Base-by-base conservation (phyloP, 2,329 filamentous ascomycete genomes). In the Fusarium tjaetaba region DNA sequence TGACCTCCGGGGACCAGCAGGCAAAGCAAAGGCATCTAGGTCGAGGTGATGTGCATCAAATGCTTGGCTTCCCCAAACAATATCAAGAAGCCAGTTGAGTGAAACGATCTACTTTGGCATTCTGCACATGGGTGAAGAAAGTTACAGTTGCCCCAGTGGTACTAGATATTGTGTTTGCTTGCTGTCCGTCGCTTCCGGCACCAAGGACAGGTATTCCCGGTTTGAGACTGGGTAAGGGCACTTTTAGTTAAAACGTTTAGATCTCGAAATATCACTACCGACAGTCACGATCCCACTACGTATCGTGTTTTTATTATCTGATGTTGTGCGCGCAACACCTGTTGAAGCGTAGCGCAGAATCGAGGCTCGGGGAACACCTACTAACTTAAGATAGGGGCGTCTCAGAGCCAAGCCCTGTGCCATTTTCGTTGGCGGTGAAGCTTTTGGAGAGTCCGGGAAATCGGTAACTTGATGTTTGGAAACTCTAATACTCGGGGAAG, bases 401-500 rank as follows among this genome's bases (percentile, higher is more conserved):
- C 68, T 60, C 63, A 52, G 26, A 34, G 32, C 59, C 42, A 65
- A 43, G 36, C 61, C 68, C 65, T 71, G 72, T 77, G 60, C 60
- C 65, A 77, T 64, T 61, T 66, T 75, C 57, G 45, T 42, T 53
- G 53, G 66, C 60, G 59, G 65, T 73, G 75, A 60, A 59, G 56
- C 43, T 43, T 46, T 69, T 65, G 46, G 63, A 7, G 61, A 52
- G 53, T 36, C 72, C 61, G 64, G 63, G 52, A 70, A 72, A 63
- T 70, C 71, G 76, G 76, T 75, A 77, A 77, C 59, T 75, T 68
- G 67, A 57, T n/a, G 39, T 52, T 45, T 53, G 26, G 61, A 68
- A 77, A 77, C 64, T 72, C 56, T 71, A 74, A 69, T 61, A 46
- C 38, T 46, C 30, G 46, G 68, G 53, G 66, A 68, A 66, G 58